Evolutionary conservation across 805 yeast species (phyloP).

Genomic region (Metschnikowia santaceciliae): DNA sequence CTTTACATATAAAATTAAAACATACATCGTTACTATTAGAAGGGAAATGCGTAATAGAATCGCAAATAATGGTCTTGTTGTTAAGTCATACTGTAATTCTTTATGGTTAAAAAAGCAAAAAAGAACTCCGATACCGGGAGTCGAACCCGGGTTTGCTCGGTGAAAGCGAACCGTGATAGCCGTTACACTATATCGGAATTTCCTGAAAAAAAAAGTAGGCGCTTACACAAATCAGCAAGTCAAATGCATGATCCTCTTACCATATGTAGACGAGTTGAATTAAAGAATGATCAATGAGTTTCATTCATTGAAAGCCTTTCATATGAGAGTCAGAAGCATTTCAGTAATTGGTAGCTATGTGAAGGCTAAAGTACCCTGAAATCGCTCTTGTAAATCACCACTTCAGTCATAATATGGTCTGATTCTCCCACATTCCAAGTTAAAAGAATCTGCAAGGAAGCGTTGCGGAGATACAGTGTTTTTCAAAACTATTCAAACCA

Average conservation of each 20-base stretch:
- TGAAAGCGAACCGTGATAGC: slow-evolving; percentile 82
- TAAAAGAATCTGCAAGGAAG: neutral
- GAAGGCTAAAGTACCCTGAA: too few relatives aligned
- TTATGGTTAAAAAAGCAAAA: neutral
- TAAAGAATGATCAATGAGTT: too few relatives aligned
- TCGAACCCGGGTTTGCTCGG: slow-evolving; percentile 84
- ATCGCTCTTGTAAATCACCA: too few relatives aligned
- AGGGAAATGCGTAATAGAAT: neutral
- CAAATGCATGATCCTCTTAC: too few relatives aligned
- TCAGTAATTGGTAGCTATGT: neutral
- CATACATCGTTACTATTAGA: too few relatives aligned
- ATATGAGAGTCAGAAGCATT: neutral
- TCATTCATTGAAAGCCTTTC: too few relatives aligned
- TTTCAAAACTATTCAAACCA: too few relatives aligned
- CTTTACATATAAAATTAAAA: neutral
- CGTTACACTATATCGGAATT: slow-evolving; percentile 74
- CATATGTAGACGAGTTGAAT: too few relatives aligned
- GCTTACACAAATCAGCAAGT: neutral
- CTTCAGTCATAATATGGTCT: neutral
- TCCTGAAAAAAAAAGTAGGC: neutral
- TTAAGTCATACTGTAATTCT: too few relatives aligned
- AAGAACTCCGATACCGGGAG: slow-evolving; percentile 72
- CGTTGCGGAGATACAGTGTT: neutral
- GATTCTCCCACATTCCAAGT: neutral
- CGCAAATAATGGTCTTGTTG: neutral